Evolutionary conservation across 1,284 basidiomycete genomes (phyloP).

Genomic region (Leccinum insigne): DNA sequence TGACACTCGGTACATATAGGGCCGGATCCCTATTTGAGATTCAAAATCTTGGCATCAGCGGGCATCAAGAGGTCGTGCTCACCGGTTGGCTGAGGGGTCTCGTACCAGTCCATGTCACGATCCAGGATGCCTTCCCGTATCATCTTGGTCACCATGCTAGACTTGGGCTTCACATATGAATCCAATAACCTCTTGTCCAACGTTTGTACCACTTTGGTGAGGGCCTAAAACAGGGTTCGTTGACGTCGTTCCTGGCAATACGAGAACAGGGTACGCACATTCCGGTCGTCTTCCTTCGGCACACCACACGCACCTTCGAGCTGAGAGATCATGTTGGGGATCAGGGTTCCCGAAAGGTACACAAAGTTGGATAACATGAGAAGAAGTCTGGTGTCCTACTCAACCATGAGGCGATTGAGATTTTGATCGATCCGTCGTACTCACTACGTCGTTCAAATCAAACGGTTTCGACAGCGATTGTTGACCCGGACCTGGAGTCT

Average conservation of each 20-base stretch:
- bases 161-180: constrained; percentile 83
- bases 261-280: constrained; percentile 39
- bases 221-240: constrained; percentile 45
- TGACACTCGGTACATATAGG: constrained; percentile 92
- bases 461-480: constrained; percentile 17
- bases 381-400: constrained; percentile 84
- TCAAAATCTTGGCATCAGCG: constrained; percentile 1
- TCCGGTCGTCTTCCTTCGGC: constrained; percentile 75
- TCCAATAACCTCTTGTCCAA: constrained; percentile 89
- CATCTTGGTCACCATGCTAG: constrained; percentile 63
- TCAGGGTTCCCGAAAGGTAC: constrained; percentile 67
- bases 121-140: constrained; percentile 82
- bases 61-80: constrained; percentile 22
- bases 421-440: constrained; percentile 27
- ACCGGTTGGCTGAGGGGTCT: constrained; percentile 88
- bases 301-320: constrained; percentile 79
- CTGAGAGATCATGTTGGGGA: constrained; percentile 82
- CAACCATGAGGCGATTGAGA: constrained; percentile 8
- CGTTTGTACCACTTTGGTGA: constrained; percentile 78
- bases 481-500: constrained; percentile 21
- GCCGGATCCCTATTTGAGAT: constrained; percentile 73
- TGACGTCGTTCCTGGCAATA: constrained; percentile 5
- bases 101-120: constrained; percentile 87
- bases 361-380: constrained; percentile 91
- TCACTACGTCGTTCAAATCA: constrained; percentile 62